Evolutionary conservation across 2,329 filamentous ascomycete species (phyloP).

Genomic region (Cordyceps sp.): DNA sequence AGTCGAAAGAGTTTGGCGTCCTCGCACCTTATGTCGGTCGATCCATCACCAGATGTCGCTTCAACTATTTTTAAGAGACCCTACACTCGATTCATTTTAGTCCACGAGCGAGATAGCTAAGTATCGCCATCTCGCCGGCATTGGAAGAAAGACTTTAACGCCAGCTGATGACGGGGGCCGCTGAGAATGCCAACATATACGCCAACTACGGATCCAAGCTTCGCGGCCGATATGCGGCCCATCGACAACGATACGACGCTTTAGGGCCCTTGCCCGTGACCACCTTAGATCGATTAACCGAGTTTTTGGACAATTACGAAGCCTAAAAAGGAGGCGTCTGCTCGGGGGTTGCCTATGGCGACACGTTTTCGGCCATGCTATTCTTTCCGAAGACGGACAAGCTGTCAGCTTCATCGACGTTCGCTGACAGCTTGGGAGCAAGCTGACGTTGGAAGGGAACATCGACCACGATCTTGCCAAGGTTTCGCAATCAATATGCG

Average conservation of each 20-base stretch:
- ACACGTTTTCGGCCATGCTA: constrained; percentile 15
- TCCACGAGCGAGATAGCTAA: background rate
- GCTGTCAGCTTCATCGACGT: constrained; percentile 14
- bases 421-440: constrained; percentile 11
- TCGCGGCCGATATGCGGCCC: constrained; percentile 7
- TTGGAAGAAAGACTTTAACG: background rate
- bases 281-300: constrained; percentile 10
- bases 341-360: constrained; percentile 12
- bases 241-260: constrained; percentile 8
- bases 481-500: constrained; percentile 13
- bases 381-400: constrained; percentile 10
- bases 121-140: background rate
- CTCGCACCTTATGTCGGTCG: constrained; percentile 13
- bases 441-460: constrained; percentile 12
- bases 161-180: background rate
- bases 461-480: constrained; percentile 14
- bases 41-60: constrained; percentile 12
- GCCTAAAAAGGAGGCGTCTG: constrained; percentile 11
- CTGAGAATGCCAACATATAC: background rate
- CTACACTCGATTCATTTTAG: constrained; percentile 7
- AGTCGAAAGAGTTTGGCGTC: constrained; percentile 11
- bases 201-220: constrained; percentile 8
- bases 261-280: constrained; percentile 8
- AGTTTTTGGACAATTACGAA: constrained; percentile 13
- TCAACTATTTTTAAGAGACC: constrained; percentile 8